Conservation (phyloP, 2,329 filamentous ascomycete species). For the Stachybotrys chartarum region DNA sequence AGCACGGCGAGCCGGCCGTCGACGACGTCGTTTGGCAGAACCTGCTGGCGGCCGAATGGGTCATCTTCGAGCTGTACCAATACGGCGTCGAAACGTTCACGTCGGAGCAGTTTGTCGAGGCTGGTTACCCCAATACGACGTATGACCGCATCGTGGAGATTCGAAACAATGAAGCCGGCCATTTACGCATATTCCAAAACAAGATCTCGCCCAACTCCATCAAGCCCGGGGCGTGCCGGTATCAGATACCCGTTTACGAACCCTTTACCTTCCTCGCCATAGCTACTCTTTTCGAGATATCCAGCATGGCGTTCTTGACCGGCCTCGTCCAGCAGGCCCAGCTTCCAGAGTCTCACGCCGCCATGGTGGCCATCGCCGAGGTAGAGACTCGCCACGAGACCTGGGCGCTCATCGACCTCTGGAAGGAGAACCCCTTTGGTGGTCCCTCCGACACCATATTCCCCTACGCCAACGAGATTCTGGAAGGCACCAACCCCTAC, state of each 20-base stretch:
- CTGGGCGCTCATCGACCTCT: conserved; percentile 32
- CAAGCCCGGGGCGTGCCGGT: conserved; percentile 20
- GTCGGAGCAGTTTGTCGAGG: conserved; percentile 6
- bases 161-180: conserved; percentile 37
- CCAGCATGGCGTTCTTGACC: conserved; percentile 30
- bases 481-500: conserved; percentile 23
- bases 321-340: conserved; percentile 26
- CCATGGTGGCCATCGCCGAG: conserved; percentile 26
- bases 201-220: conserved; percentile 31
- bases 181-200: conserved; percentile 35
- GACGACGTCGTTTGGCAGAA: conserved; percentile 38
- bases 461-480: conserved; percentile 33
- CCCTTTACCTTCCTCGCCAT: conserved; percentile 10
- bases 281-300: conserved; percentile 26
- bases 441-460: conserved; percentile 33
- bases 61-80: conserved; percentile 37
- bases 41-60: conserved; percentile 35
- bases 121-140: conserved; percentile 31
- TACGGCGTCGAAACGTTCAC: conserved; percentile 30
- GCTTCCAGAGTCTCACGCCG: conserved; percentile 22
- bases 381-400: conserved; percentile 31
- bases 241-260: background rate
- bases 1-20: conserved; percentile 13
- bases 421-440: conserved; percentile 24
- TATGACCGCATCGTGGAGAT: conserved; percentile 20